Base-by-base conservation (phyloP, 192 early-diverging fungal species). In the Gamsiella multidivaricata region DNA sequence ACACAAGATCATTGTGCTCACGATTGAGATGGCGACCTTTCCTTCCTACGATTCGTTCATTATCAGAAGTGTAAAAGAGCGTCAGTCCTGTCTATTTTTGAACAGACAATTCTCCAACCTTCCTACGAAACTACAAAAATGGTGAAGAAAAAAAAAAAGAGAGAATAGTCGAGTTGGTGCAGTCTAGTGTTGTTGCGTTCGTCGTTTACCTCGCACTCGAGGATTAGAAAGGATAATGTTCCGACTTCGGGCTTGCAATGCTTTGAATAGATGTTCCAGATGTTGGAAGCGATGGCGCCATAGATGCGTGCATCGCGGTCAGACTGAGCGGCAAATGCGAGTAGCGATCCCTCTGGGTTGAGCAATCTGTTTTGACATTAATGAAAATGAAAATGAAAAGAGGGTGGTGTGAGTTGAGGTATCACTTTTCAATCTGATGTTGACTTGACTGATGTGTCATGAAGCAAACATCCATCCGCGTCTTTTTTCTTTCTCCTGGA, bases 251-350 rank as follows among this genome's bases (percentile, higher is more conserved):
- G 60, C 37, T 82, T 82, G 43, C 53, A 75, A 49, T 70, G 71
- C 67, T 82, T 84, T 62, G 81, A 81, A 25, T 86, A 84, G 25
- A 84, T 88, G 32, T 74, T 83, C 87, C 87, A 88, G 22, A 88
- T 76, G 68, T 88, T 88, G 42, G 87, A 85, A 2, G 85, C 76
- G 43, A 88, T 88, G 31, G 87, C 87, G 23, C 85, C 84, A 61
- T 87, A 87, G 49, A 85, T 80, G 45, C 80, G 81, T 8, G 85
- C 87, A 39, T 84, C 82, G 34, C 80, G 68, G 46, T 87, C 87
- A 17, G 84, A 82, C 28, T 84, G 83, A 31, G 85, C 83, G 33
- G 86, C 80, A 63, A 84, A 88, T 14, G 85, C 84, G 29, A 88
- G 63, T 43, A 86, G 58, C 14, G 87, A 88, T 18, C 87, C 87